A percentile compares a stretch with the other conserved stretches of the same genome.
Evolutionary conservation across 1,139 yeast genomes (phyloP).

Genomic region (Pichia sp.): DNA sequence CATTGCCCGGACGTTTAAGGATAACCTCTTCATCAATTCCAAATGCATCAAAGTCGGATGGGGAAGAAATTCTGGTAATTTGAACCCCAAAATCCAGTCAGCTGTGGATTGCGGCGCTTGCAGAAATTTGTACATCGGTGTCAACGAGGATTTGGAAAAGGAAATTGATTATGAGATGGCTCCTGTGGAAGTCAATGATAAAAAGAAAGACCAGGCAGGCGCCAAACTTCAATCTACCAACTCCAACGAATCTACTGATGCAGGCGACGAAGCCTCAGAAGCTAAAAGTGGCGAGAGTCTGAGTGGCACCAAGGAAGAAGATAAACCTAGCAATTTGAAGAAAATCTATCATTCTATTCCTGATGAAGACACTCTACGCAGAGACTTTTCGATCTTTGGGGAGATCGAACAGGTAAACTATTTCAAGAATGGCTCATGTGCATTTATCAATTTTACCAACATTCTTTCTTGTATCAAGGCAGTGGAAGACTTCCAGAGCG

Average conservation of each 20-base stretch:
- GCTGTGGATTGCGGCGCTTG: conserved; percentile 91
- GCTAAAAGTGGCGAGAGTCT: neutral
- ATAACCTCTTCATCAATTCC: conserved; percentile 76
- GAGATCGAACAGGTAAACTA: conserved; percentile 93
- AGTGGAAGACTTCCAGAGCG: conserved; percentile 59
- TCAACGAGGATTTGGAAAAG: conserved; percentile 40
- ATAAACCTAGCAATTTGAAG: conserved; percentile 2
- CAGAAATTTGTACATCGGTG: conserved; percentile 86
- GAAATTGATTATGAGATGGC: conserved; percentile 12
- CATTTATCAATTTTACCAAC: conserved; percentile 86
- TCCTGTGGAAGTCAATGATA: neutral
- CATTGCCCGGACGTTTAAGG: conserved; percentile 55
- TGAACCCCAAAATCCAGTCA: conserved; percentile 71
- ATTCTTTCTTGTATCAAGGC: conserved; percentile 85
- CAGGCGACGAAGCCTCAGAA: conserved; percentile 1
- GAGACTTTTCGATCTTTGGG: conserved; percentile 77
- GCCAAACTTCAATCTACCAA: neutral
- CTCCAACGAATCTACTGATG: no score
- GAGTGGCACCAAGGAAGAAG: neutral
- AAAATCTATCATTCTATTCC: conserved; percentile 36
- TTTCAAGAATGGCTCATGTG: conserved; percentile 79
- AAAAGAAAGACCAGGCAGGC: neutral
- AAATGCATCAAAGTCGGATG: conserved; percentile 86
- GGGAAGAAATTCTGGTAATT: conserved; percentile 94
- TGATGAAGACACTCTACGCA: conserved; percentile 57